These are phyloP conservation scores for Albizia julibrissin DNA, from an alignment of 306 rosid species.

Conservation along the genomic window DNA sequence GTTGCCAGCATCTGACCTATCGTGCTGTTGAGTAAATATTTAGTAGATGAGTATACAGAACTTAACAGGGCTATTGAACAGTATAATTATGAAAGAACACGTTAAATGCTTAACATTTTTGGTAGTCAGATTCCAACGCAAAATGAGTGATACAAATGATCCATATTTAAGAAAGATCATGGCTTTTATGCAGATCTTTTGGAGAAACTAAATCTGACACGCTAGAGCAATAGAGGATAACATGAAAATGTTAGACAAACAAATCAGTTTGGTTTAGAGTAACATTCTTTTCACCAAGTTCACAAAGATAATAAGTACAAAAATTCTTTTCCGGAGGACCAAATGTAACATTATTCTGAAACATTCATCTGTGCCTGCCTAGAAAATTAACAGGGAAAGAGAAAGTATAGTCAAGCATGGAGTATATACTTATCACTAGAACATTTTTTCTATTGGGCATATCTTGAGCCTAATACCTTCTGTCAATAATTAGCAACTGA, in stretches of 20 bases:
- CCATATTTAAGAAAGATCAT: not conserved
- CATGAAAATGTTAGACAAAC: not conserved
- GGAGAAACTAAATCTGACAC: not conserved
- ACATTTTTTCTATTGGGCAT: not conserved
- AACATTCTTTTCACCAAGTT: not conserved
- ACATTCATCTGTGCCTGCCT: not conserved
- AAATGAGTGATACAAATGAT: not conserved
- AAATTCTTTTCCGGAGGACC: not conserved
- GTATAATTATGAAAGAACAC: not conserved
- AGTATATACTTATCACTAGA: not conserved
- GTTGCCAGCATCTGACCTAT: conserved; percentile 70
- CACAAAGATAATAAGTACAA: not conserved
- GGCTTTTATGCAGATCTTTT: not conserved
- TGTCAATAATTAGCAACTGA: not conserved
- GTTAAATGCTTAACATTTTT: not conserved
- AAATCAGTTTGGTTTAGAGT: not conserved
- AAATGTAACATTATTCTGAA: not conserved
- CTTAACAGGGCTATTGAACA: not conserved
- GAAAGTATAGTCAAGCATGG: not conserved
- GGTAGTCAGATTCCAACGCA: not conserved
- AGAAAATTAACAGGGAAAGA: not conserved
- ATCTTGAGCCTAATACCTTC: not conserved
- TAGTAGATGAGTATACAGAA: conserved; percentile 12
- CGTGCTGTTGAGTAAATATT: conserved; percentile 54
- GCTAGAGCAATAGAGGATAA: not conserved